Conservation (phyloP, 495 filamentous ascomycete genomes). For the Aspergillus sclerotioniger region DNA sequence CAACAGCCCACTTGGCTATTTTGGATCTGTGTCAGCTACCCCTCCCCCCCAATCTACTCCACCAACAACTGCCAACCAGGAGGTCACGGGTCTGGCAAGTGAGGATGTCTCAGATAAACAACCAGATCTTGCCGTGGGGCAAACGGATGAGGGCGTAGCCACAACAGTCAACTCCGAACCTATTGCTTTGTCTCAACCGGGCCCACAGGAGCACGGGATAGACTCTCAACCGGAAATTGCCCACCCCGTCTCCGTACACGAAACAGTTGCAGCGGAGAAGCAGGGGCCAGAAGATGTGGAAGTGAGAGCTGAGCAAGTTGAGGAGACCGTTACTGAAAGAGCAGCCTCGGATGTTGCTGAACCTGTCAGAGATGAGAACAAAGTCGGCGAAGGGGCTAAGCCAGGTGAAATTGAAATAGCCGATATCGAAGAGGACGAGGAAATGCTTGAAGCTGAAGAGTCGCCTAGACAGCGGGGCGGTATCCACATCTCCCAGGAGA, state of each 20-base stretch:
- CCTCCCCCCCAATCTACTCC: conserved; percentile 11
- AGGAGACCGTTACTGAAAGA: not conserved
- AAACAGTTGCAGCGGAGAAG: not conserved
- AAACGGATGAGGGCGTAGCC: not conserved
- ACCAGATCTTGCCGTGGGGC: not conserved
- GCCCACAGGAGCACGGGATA: not conserved
- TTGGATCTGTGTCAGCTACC: conserved; percentile 19
- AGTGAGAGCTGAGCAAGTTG: not conserved
- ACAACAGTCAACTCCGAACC: not conserved
- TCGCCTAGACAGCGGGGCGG: not conserved
- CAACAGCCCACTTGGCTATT: conserved; percentile 31
- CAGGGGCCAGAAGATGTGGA: not conserved
- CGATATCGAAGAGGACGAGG: conserved; percentile 6
- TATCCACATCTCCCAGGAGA: not conserved
- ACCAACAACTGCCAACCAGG: conserved; percentile 12
- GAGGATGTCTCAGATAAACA: not conserved
- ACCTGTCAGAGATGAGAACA: not conserved
- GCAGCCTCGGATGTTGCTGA: not conserved
- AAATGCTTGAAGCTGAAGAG: not conserved
- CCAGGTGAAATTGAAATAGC: not conserved
- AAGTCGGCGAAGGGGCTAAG: not conserved
- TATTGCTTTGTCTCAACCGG: not conserved
- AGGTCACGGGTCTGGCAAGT: not conserved
- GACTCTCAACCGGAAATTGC: not conserved
- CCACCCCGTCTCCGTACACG: not conserved